Evolutionary conservation across 2,329 filamentous ascomycete species (phyloP).

Genomic region (Ceratocystis harringtonii): DNA sequence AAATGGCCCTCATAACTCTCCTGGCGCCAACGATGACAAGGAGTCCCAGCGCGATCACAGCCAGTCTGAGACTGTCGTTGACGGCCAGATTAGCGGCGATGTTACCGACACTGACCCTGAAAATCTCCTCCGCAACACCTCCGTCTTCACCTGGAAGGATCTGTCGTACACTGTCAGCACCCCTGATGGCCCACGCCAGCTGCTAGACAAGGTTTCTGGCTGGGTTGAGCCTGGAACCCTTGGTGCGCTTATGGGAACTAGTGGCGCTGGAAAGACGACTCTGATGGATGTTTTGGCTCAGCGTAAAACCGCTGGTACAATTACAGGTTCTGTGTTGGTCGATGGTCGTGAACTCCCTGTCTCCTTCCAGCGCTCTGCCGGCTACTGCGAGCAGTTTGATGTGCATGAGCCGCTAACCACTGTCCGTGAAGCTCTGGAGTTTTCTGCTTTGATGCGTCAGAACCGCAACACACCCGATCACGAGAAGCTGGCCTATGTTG

Average conservation of each 20-base stretch:
- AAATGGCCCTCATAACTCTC: constrained; percentile 18
- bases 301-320: constrained; percentile 62
- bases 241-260: constrained; percentile 67
- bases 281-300: constrained; percentile 70
- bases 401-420: constrained; percentile 59
- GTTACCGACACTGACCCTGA: constrained; percentile 1
- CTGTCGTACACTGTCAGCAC: constrained; percentile 54
- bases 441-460: constrained; percentile 54
- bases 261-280: constrained; percentile 74
- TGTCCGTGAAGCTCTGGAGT: constrained; percentile 60
- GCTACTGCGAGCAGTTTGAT: constrained; percentile 71
- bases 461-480: constrained; percentile 44
- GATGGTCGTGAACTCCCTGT: constrained; percentile 56
- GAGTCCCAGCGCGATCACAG: constrained; percentile 29
- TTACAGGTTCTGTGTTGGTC: constrained; percentile 59
- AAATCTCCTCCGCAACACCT: constrained; percentile 45
- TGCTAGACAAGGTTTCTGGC: constrained; percentile 67
- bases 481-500: constrained; percentile 63
- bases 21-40: constrained; percentile 29
- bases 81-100: constrained; percentile 5
- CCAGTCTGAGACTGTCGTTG: constrained; percentile 5
- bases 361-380: constrained; percentile 64
- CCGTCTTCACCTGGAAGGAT: constrained; percentile 60
- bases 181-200: constrained; percentile 41
- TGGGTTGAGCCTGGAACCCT: constrained; percentile 71